Evolutionary conservation across 331 rosid genomes (phyloP), one percentile per base, ranked within the genome.

Genomic region (Cydonia oblonga): DNA sequence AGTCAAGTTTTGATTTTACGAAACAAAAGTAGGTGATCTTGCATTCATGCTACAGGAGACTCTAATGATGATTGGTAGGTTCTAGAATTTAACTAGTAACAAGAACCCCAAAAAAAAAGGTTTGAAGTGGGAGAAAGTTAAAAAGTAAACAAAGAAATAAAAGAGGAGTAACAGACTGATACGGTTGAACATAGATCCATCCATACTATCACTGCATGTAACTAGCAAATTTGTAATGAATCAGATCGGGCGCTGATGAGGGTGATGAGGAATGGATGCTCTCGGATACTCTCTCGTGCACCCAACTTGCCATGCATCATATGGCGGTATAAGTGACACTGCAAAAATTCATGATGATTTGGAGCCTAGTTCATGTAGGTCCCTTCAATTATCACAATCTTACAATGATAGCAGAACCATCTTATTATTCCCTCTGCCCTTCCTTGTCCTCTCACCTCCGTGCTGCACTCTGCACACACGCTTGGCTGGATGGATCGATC

Each of bases 281-380:
- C 63, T 69, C 63, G 46, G 59, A 54, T 19, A 7, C 54, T 54
- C 59, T 69, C 62, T 72, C 88, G 79, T 84, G 86, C 76, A 81
- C 76, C 70, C 70, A 80, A 77, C 52, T 76, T 61, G 84, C 82
- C 86, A 74, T 42, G 74, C 73, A 74, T 86, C 73, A 44, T 42
- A 49, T 26, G 78, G 16, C 73, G 40, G 60, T 49, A 12, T 1
- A 5, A 11, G 8, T 69, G 75, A 54, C 74, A 62, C 7, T 26
- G 29, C 9, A 42, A 62, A 57, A 28, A 63, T 26, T 69, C 68
- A 63, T 64, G 59, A 67, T 63, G 81, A 79, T 76, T 78, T 72
- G 73, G 77, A 81, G 62, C 62, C 22, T 64, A 54, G 74, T 28
- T 26, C 23, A 18, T 7, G 68, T 54, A 78, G 88, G 80, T 12